phyloP scores from a whole-genome alignment of 768 basidiomycete species.

The Floccularia luteovirens region DNA sequence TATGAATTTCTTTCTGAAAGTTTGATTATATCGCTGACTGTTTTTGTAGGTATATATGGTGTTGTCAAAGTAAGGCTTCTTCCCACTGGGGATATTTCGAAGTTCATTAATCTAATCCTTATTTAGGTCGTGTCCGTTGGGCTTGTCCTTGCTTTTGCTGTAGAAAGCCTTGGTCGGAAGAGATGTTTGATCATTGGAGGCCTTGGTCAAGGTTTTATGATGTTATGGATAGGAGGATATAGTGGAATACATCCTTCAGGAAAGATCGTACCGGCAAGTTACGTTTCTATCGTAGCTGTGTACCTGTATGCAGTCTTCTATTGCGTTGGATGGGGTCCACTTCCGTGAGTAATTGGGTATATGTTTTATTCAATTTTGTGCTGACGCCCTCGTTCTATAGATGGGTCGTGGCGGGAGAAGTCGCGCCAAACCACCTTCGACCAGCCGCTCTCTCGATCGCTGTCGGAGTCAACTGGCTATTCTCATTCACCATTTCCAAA shows the following conservation, averaged over 20 bases:
- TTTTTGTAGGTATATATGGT: constrained; percentile 20
- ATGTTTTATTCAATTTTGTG: not conserved
- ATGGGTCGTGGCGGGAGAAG: constrained; percentile 35
- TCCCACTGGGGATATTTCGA: not conserved
- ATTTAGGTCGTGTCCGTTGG: constrained; percentile 33
- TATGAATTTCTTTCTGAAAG: constrained; percentile 14
- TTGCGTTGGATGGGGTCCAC: constrained; percentile 31
- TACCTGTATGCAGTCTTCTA: constrained; percentile 42
- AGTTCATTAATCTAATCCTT: not conserved
- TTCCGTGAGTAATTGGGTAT: constrained; percentile 17
- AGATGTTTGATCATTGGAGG: constrained; percentile 40
- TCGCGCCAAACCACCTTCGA: constrained; percentile 36
- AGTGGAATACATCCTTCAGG: constrained; percentile 22
- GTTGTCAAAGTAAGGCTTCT: constrained; percentile 19
- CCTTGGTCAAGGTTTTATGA: constrained; percentile 36
- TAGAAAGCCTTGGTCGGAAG: constrained; percentile 42
- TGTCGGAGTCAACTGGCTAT: constrained; percentile 36
- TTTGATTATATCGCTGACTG: not conserved
- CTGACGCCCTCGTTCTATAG: constrained; percentile 3
- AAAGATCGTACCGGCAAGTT: constrained; percentile 26
- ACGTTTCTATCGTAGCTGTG: constrained; percentile 35
- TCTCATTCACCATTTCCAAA: constrained; percentile 37
- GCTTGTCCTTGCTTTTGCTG: constrained; percentile 32
- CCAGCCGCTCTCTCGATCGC: constrained; percentile 27
- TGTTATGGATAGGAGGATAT: constrained; percentile 42